Conservation (phyloP, 768 basidiomycete species). For the Vishniacozyma victoriae region DNA sequence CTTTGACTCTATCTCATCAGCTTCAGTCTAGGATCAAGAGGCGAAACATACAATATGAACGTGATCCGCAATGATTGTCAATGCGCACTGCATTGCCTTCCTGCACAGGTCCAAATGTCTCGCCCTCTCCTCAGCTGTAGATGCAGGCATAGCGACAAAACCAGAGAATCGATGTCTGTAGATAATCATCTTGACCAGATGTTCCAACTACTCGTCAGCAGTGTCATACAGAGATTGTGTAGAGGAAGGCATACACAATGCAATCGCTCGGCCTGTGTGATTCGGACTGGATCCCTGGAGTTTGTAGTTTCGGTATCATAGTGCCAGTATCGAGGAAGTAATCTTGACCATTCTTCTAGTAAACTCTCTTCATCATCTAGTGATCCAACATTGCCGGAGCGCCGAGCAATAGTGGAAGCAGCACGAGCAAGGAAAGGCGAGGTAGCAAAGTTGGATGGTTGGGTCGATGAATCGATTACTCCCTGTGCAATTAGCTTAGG, state of each 20-base stretch:
- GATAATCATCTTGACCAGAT: slow-evolving; percentile 79
- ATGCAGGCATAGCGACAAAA: slow-evolving; percentile 43
- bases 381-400: slow-evolving; percentile 38
- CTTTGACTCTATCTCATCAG: slow-evolving; percentile 51
- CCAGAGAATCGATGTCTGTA: slow-evolving; percentile 68
- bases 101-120: slow-evolving; percentile 45
- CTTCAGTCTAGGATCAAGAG: not conserved
- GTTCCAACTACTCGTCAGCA: slow-evolving; percentile 55
- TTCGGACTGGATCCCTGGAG: slow-evolving; percentile 76
- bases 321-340: slow-evolving; percentile 70
- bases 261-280: slow-evolving; percentile 80
- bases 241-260: slow-evolving; percentile 53
- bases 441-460: slow-evolving; percentile 60
- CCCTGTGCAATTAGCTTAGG: slow-evolving; percentile 45
- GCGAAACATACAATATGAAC: slow-evolving; percentile 63
- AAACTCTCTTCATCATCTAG: slow-evolving; percentile 66
- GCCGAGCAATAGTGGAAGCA: slow-evolving; percentile 60
- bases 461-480: slow-evolving; percentile 64
- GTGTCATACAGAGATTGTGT: not conserved
- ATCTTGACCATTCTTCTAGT: slow-evolving; percentile 69
- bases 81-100: slow-evolving; percentile 69
- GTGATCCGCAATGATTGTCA: slow-evolving; percentile 76
- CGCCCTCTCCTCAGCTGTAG: slow-evolving; percentile 60
- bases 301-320: slow-evolving; percentile 73
- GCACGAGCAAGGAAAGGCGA: slow-evolving; percentile 75